These are phyloP conservation scores for Selaginella moellendorffii DNA, from an alignment of 75 land plant genomes.

Conservation along the genomic window DNA sequence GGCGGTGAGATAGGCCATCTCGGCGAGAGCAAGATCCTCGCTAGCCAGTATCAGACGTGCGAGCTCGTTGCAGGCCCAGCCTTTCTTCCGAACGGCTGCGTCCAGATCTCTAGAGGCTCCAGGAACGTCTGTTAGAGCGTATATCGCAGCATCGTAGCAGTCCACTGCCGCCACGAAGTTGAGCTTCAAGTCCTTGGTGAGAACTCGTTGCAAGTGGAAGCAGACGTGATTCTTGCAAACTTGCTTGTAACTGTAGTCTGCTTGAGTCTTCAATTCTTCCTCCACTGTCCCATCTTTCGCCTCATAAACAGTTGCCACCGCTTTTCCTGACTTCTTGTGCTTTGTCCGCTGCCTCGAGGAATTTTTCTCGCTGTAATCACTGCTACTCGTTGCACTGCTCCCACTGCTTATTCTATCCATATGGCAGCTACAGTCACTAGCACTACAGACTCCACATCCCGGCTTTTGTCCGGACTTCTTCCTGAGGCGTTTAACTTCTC, in stretches of 20 bases:
- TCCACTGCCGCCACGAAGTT: conserved; percentile 43
- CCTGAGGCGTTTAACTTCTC: conserved; percentile 71
- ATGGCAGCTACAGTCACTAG: conserved; percentile 85
- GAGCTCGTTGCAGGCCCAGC: conserved; percentile 8
- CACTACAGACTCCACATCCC: conserved; percentile 62
- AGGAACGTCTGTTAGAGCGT: conserved; percentile 32
- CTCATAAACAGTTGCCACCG: neutral
- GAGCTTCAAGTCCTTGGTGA: conserved; percentile 23
- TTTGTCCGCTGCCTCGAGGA: conserved; percentile 33
- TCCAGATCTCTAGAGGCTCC: conserved; percentile 14
- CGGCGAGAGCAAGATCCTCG: neutral
- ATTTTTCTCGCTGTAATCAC: conserved; percentile 13
- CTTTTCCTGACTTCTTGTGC: conserved; percentile 26
- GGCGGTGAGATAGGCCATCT: neutral
- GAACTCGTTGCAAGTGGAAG: conserved; percentile 16
- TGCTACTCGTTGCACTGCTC: conserved; percentile 84
- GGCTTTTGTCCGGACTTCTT: conserved; percentile 61
- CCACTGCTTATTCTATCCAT: conserved; percentile 89
- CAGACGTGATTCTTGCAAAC: neutral
- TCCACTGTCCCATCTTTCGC: neutral
- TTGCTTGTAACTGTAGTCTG: neutral
- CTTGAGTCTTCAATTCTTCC: too few species aligned
- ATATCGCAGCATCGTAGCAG: conserved; percentile 68
- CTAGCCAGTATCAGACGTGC: neutral
- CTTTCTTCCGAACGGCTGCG: conserved; percentile 4